phyloP scores from a whole-genome alignment of 2,329 filamentous ascomycete species.

The Calonectria pseudoreteaudii region DNA sequence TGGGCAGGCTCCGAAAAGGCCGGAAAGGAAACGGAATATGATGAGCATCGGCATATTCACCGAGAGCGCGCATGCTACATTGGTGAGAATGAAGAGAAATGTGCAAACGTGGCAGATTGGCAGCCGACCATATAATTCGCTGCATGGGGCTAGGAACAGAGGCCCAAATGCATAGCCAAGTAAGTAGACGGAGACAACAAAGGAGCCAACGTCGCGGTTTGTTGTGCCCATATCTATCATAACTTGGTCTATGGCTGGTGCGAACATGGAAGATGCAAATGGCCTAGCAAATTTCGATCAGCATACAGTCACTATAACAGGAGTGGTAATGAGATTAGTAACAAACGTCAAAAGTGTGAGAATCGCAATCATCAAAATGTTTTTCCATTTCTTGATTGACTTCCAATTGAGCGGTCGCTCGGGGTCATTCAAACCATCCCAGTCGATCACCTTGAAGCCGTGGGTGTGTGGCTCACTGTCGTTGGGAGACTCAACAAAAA shows the following conservation, averaged over 20 bases:
- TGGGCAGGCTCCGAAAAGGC: slow-evolving; percentile 67
- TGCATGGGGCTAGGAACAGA: slow-evolving; percentile 58
- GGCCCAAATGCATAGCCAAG: slow-evolving; percentile 64
- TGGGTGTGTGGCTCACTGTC: too few relatives aligned
- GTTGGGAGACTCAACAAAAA: too few relatives aligned
- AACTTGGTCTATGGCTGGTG: slow-evolving; percentile 22
- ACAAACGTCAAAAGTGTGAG: too few relatives aligned
- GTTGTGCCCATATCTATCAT: slow-evolving; percentile 24
- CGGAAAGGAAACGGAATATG: slow-evolving; percentile 69
- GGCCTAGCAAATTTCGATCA: not conserved
- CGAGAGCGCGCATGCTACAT: slow-evolving; percentile 22
- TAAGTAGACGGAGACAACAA: slow-evolving; percentile 46
- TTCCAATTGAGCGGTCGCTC: too few relatives aligned
- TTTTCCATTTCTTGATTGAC: too few relatives aligned
- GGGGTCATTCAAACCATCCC: too few relatives aligned
- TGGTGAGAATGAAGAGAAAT: slow-evolving; percentile 19
- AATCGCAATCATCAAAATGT: too few relatives aligned
- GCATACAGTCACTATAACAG: too few relatives aligned
- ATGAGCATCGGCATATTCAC: slow-evolving; percentile 62
- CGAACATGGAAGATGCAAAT: slow-evolving; percentile 30
- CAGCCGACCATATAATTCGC: slow-evolving; percentile 59
- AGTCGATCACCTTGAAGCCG: too few relatives aligned
- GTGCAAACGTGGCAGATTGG: slow-evolving; percentile 58
- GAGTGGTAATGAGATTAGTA: too few relatives aligned
- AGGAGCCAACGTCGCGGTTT: slow-evolving; percentile 36